Base-by-base conservation (phyloP, 345 rosid genomes). In the Pseudoturritis turrita region DNA sequence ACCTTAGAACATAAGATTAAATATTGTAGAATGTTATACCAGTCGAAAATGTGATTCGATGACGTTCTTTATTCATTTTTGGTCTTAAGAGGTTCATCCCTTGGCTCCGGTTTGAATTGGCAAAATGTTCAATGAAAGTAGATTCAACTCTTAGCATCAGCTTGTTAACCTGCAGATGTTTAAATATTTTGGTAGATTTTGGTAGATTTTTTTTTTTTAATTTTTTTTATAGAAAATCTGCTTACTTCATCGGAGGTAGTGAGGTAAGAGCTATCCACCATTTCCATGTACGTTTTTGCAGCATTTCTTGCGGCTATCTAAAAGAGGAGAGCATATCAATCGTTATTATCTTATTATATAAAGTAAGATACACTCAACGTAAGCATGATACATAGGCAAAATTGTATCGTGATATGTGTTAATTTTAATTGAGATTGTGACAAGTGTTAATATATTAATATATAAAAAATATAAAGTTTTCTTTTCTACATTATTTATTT, bases 11-110 rank as follows among this genome's bases (percentile, higher is more conserved):
- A n/a, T n/a, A n/a, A 14, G 25, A 17, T 23, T 41, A 18, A 12
- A 28, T 28, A 37, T 1, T 10, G 17, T 22, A 23, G 37, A 33
- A 9, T 46, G 29, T 50, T 11, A 33, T 76, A 88, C 95, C 91
- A n/a, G 73, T 80, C 6, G 76, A 81, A 62, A 89, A 87, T 44
- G 89, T 82, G 14, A 49, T 73, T 6, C 75, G 74, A 9, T 89
- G 91, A 23, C 81, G 78, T 26, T 85, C 87, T 82, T 65, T 82
- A 35, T 73, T 83, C 1, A 59, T 54, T 74, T 75, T 73, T 36
- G 88, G 96, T 76, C 96, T 85, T 55, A 89, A 79, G 8, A 69
- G 57, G 55, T 31, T 75, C 89, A 85, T 87, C n/a, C 88, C 95
- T 62, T 82, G 74, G 4, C 74, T 71, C 29, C 82, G 84, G 76